phyloP scores from a whole-genome alignment of 371 early-diverging fungal genomes.

The Mucor racemosus region DNA sequence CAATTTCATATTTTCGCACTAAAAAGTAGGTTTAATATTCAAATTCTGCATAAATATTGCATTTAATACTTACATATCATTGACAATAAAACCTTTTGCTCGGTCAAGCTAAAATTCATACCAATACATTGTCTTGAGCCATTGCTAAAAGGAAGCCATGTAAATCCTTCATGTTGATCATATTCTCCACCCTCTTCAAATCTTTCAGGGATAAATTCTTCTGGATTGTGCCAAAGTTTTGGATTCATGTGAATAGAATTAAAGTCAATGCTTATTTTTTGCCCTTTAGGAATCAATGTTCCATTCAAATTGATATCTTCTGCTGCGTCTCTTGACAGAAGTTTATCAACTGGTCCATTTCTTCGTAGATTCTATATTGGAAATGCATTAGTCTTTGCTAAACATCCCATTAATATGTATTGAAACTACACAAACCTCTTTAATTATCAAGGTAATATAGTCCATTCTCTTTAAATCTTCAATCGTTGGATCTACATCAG shows the following conservation, averaged over 20 bases:
- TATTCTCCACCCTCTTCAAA: slow-evolving; percentile 45
- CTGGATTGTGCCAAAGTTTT: slow-evolving; percentile 42
- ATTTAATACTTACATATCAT: slow-evolving; percentile 45
- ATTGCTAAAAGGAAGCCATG: slow-evolving; percentile 58
- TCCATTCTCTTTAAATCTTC: slow-evolving; percentile 50
- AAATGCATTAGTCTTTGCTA: neutral
- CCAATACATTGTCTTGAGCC: slow-evolving; percentile 64
- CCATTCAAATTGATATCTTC: slow-evolving; percentile 16
- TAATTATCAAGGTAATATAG: slow-evolving; percentile 49
- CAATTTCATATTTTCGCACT: slow-evolving; percentile 14
- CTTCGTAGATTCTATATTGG: slow-evolving; percentile 20
- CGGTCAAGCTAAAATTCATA: slow-evolving; percentile 60
- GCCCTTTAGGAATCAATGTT: slow-evolving; percentile 18
- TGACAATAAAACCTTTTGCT: slow-evolving; percentile 58
- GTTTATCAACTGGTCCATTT: slow-evolving; percentile 18
- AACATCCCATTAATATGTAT: too few species aligned
- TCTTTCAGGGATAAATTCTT: slow-evolving; percentile 56
- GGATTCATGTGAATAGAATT: slow-evolving; percentile 35
- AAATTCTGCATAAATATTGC: neutral
- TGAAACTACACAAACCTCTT: slow-evolving; percentile 24
- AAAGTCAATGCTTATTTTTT: slow-evolving; percentile 20
- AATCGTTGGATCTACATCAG: slow-evolving; percentile 45
- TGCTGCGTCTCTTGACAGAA: slow-evolving; percentile 18
- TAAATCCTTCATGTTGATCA: slow-evolving; percentile 30
- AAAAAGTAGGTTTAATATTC: neutral